Conservation (phyloP, 352 stramenopile species). For the Phytophthora pisi region DNA sequence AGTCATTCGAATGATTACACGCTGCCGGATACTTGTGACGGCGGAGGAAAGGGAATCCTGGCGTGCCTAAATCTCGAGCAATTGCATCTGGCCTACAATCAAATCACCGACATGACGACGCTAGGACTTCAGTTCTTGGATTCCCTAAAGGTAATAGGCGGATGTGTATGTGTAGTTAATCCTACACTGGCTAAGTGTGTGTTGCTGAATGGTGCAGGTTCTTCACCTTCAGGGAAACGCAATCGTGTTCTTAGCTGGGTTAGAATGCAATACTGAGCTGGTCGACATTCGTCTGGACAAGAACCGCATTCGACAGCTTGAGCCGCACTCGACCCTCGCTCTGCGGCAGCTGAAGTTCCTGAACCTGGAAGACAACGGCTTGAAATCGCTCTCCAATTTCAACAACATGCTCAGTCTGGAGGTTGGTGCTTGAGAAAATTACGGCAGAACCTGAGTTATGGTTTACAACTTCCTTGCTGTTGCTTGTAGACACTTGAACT, state of each 20-base stretch:
- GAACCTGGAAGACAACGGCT: conserved; percentile 80
- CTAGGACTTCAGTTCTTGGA: conserved; percentile 75
- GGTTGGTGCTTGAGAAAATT: conserved; percentile 33
- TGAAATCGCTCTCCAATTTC: conserved; percentile 76
- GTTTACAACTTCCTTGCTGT: conserved; percentile 5
- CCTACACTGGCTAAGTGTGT: not conserved
- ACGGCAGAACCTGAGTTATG: not conserved
- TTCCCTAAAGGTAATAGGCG: conserved; percentile 60
- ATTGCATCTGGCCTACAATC: conserved; percentile 79
- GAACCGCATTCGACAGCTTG: conserved; percentile 85
- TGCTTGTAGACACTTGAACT: conserved; percentile 64
- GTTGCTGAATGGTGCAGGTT: conserved; percentile 35
- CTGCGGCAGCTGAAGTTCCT: conserved; percentile 63
- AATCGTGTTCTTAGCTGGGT: conserved; percentile 66
- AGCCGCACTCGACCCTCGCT: conserved; percentile 52
- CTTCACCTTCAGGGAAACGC: conserved; percentile 84
- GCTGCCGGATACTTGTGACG: conserved; percentile 32
- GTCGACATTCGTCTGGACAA: conserved; percentile 79
- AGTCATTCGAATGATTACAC: conserved; percentile 24
- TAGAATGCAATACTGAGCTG: conserved; percentile 68
- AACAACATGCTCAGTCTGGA: conserved; percentile 71
- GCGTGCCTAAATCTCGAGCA: conserved; percentile 71
- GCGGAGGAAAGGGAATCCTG: conserved; percentile 59
- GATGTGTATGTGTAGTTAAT: not conserved
- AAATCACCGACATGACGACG: conserved; percentile 74